Base-by-base conservation (phyloP, 768 basidiomycete species). In the Lactifluus subvellereus region DNA sequence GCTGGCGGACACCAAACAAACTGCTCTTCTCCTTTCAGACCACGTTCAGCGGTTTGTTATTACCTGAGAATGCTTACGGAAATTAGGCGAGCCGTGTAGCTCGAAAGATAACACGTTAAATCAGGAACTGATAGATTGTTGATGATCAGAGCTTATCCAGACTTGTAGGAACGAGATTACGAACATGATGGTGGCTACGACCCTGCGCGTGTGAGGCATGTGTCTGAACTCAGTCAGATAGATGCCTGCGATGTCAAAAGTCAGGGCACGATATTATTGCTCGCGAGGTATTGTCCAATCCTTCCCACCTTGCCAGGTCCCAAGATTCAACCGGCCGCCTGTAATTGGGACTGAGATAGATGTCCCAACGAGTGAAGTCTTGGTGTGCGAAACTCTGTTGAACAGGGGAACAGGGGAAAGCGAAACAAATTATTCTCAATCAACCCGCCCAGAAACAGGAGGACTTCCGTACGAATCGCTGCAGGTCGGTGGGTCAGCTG, bases 271-370 rank as follows among this genome's bases (percentile, higher is more conserved):
- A 8, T 38, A 32, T 6, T 38, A 30, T 48, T 14, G 2, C 2
- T 48, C 27, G 20, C 11, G 13, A 18, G 6, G 13, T 20, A 18
- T 43, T n/a, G 13, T 13, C 18, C 43, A 18, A 48, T 16, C 9
- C n/a, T 18, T 27, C 27, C 69, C 73, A 83, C 91, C 94, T 81
- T 97, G 94, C 94, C 94, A 97, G 27, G 91, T 94, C 11, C 94
- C 94, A 54, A 97, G 76, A 65, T 87, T 90, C 67, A 96, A 76
- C 52, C 79, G 76, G 6, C 84, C 91, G 61, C 88, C 80, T 2
- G 89, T 88, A 67, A 98, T 91, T 3, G 94, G 94, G 45, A 98
- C 74, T 71, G 86, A 84, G 61, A 97, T 79, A 0, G 90, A 87
- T 20, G 88, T 80, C 20, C 95, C 94, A 51, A 97, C 78, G 37